A percentile compares a stretch with the other conserved stretches of the same genome.
Conservation (phyloP, 768 basidiomycete genomes). For the Auricularia cornea region DNA sequence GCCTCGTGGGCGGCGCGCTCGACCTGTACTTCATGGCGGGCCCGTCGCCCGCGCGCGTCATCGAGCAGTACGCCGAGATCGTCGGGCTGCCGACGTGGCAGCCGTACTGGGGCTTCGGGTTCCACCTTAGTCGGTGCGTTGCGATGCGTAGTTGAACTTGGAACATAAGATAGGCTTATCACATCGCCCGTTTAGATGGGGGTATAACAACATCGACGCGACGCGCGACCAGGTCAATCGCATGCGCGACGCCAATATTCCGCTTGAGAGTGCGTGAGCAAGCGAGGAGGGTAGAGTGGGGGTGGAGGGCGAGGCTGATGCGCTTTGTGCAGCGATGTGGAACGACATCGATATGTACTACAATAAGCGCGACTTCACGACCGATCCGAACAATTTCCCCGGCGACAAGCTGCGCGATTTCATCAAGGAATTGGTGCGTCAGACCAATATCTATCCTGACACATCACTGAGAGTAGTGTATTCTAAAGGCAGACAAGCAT, state of each 20-base stretch:
- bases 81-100: slow-evolving; percentile 64
- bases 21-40: slow-evolving; percentile 76
- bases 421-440: slow-evolving; percentile 45
- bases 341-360: slow-evolving; percentile 71
- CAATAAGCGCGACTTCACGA: slow-evolving; percentile 58
- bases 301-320: too few species aligned
- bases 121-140: slow-evolving; percentile 41
- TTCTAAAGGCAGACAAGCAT: slow-evolving; percentile 31
- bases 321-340: slow-evolving; percentile 76
- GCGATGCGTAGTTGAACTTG: neutral
- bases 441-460: neutral
- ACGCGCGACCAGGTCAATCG: slow-evolving; percentile 44
- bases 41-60: slow-evolving; percentile 14
- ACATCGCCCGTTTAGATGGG: slow-evolving; percentile 36
- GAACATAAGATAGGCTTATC: neutral
- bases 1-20: slow-evolving; percentile 64
- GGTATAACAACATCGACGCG: slow-evolving; percentile 45
- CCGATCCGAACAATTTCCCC: slow-evolving; percentile 57
- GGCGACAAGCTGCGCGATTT: slow-evolving; percentile 44
- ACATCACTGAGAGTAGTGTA: neutral
- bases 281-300: too few species aligned
- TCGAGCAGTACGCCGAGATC: slow-evolving; percentile 61
- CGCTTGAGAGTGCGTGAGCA: slow-evolving; percentile 64
- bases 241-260: slow-evolving; percentile 65
- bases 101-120: slow-evolving; percentile 70